Percentiles rank a stretch among this genome's conserved stretches.
Conservation (phyloP, 1,284 basidiomycete species). For the Apiotrichum domesticum region DNA sequence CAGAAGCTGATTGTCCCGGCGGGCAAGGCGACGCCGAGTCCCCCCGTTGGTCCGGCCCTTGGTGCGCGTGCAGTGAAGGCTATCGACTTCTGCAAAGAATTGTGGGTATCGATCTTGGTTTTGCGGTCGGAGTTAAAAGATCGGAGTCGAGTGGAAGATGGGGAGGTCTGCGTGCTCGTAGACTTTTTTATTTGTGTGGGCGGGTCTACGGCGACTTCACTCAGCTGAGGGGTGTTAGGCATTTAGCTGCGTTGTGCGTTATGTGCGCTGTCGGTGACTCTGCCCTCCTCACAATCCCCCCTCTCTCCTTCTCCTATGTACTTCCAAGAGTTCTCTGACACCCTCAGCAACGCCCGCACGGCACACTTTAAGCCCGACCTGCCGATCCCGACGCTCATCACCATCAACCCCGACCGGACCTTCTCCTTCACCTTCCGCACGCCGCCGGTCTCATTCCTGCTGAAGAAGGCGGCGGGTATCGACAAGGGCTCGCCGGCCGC, state of each 20-base stretch:
- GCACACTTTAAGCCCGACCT: conserved; percentile 80
- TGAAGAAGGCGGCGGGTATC: conserved; percentile 86
- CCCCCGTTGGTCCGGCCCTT: conserved; percentile 92
- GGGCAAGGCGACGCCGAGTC: conserved; percentile 91
- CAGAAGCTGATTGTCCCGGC: conserved; percentile 85
- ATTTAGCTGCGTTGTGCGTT: no score
- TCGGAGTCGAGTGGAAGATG: no score
- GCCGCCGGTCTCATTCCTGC: conserved; percentile 83
- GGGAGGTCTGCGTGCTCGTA: no score
- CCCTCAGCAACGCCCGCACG: conserved; percentile 69
- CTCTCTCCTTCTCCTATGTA: not conserved
- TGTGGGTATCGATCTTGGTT: conserved; percentile 27
- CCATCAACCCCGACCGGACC: conserved; percentile 87
- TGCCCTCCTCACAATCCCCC: no score
- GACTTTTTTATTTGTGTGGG: no score
- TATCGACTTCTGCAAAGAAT: conserved; percentile 99
- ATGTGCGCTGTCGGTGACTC: no score
- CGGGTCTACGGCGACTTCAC: no score
- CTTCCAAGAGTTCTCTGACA: conserved; percentile 3
- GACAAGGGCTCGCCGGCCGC: conserved; percentile 68
- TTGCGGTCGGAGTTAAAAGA: no score
- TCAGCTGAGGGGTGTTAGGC: no score
- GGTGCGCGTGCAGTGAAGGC: conserved; percentile 98
- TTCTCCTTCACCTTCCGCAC: conserved; percentile 91
- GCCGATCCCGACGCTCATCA: conserved; percentile 85